These are phyloP conservation scores for Yamadazyma trypodendri DNA, from an alignment of 1,139 yeast species.

Conservation along the genomic window DNA sequence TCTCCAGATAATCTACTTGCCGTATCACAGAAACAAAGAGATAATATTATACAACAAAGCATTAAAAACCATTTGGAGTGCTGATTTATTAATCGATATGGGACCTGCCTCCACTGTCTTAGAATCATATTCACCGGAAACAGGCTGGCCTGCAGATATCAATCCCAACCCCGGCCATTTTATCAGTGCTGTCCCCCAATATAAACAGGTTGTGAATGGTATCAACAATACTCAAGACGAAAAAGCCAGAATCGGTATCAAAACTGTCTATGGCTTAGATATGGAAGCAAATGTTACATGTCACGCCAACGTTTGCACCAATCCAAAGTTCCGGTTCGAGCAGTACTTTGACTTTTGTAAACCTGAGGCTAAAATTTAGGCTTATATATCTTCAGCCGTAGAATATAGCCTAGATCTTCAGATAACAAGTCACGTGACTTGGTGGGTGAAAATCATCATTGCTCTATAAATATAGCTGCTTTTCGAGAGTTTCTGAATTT, in stretches of 20 bases:
- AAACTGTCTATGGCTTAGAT: slow-evolving; percentile 39
- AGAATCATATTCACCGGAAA: slow-evolving; percentile 42
- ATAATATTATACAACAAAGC: slow-evolving; percentile 47
- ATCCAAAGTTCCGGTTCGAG: slow-evolving; percentile 33
- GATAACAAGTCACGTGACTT: not conserved
- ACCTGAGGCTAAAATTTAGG: not conserved
- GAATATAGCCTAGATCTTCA: not conserved
- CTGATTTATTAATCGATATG: slow-evolving; percentile 55
- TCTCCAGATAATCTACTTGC: slow-evolving; percentile 54
- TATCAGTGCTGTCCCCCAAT: slow-evolving; percentile 31
- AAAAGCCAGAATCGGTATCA: slow-evolving; percentile 24
- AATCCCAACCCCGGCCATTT: slow-evolving; percentile 45
- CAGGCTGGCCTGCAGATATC: slow-evolving; percentile 30
- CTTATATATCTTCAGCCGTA: not conserved
- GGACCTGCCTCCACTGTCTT: slow-evolving; percentile 20
- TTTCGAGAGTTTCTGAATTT: no score
- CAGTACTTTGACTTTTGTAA: slow-evolving; percentile 9
- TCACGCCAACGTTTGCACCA: slow-evolving; percentile 56
- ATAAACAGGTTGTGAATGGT: slow-evolving; percentile 20
- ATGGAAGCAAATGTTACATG: slow-evolving; percentile 50
- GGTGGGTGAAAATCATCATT: no score
- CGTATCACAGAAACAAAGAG: slow-evolving; percentile 54
- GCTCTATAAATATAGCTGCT: no score
- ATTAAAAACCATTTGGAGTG: slow-evolving; percentile 48
- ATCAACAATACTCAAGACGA: slow-evolving; percentile 18